phyloP scores from a whole-genome alignment of 345 rosid genomes.

The Murraya paniculata region DNA sequence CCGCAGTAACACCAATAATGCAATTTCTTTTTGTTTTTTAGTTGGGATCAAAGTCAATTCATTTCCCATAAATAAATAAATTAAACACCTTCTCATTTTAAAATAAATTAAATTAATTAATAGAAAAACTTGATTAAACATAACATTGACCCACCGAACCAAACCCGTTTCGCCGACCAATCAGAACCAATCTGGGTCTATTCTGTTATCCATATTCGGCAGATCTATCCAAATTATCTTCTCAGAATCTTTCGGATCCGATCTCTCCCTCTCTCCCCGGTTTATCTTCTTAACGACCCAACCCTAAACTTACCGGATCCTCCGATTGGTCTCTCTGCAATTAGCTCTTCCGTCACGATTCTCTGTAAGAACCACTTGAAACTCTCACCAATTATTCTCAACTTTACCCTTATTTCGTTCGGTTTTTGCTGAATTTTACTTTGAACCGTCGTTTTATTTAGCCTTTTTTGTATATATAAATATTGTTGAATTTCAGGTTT shows the following conservation, averaged over 20 bases:
- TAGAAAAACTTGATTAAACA: background rate
- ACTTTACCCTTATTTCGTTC: background rate
- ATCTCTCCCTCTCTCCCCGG: background rate
- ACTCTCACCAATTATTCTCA: constrained; percentile 1
- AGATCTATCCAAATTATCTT: constrained; percentile 30
- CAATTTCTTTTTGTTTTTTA: background rate
- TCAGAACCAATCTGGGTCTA: constrained; percentile 7
- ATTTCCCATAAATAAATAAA: background rate
- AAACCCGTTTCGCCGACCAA: constrained; percentile 9
- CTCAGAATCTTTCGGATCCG: constrained; percentile 3
- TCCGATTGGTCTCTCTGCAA: constrained; percentile 45
- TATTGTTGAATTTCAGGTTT: constrained; percentile 1
- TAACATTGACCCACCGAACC: constrained; percentile 9
- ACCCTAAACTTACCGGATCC: constrained; percentile 55
- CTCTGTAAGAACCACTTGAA: constrained; percentile 14
- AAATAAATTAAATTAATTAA: background rate
- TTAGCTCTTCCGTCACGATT: constrained; percentile 6
- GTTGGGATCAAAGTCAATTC: background rate
- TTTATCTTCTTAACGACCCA: constrained; percentile 16
- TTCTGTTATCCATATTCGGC: constrained; percentile 22
- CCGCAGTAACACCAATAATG: background rate
- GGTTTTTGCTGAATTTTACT: background rate
- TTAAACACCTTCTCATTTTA: background rate
- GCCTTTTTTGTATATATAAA: background rate
- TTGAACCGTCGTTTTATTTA: background rate